Conservation (phyloP, 257 asterid genomes). For the Fraxinus excelsior region DNA sequence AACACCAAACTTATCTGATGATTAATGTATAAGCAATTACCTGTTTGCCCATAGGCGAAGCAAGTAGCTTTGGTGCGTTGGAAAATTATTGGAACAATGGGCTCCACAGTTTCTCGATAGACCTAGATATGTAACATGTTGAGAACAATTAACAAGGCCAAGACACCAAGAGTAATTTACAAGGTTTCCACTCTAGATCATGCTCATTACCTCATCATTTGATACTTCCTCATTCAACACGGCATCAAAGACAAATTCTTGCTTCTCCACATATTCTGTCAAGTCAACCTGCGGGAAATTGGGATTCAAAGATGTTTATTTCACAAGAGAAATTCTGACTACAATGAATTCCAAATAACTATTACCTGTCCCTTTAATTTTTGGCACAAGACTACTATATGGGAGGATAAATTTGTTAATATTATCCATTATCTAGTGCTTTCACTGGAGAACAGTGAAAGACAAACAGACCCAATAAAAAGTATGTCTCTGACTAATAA, state of each 20-base stretch:
- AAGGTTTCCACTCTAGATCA: not conserved
- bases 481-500: constrained; percentile 8
- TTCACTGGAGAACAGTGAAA: constrained; percentile 3
- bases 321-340: constrained; percentile 2
- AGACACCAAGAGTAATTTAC: not conserved
- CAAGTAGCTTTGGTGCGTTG: constrained; percentile 64
- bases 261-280: constrained; percentile 94
- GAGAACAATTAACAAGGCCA: constrained; percentile 17
- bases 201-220: constrained; percentile 81
- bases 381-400: constrained; percentile 13
- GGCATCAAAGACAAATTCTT: constrained; percentile 98
- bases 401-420: constrained; percentile 2
- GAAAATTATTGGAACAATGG: constrained; percentile 56
- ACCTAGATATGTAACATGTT: constrained; percentile 38
- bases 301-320: constrained; percentile 18
- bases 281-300: constrained; percentile 76
- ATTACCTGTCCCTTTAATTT: not conserved
- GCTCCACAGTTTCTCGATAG: constrained; percentile 58
- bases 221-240: constrained; percentile 97
- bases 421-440: constrained; percentile 13
- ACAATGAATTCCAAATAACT: constrained; percentile 6
- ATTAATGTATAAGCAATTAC: constrained; percentile 40
- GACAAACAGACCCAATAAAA: not conserved
- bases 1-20: constrained; percentile 1
- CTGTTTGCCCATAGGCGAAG: constrained; percentile 77